Conservation (phyloP, 345 rosid genomes). For the Populus simonii region DNA sequence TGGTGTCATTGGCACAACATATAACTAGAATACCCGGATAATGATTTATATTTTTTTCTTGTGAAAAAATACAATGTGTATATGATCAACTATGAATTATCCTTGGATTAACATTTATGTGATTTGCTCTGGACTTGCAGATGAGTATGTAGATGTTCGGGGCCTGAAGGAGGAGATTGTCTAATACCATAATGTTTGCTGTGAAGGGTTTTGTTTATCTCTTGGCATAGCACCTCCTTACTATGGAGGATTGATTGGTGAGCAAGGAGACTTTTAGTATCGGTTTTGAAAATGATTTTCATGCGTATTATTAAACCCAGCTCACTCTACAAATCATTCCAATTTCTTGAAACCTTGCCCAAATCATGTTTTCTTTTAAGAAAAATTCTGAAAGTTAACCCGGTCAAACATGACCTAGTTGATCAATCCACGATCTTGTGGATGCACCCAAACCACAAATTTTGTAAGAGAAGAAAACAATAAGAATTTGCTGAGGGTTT, state of each 20-base stretch:
- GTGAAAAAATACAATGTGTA: neutral
- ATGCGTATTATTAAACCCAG: too few species aligned
- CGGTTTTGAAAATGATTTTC: too few species aligned
- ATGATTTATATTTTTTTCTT: neutral
- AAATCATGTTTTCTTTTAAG: too few species aligned
- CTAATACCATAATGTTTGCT: constrained; percentile 2
- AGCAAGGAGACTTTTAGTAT: neutral
- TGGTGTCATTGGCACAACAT: neutral
- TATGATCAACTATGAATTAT: neutral
- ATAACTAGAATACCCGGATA: neutral
- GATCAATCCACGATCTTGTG: too few species aligned
- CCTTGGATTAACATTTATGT: neutral
- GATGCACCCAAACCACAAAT: too few species aligned
- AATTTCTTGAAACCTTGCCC: too few species aligned
- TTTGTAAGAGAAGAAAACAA: too few species aligned
- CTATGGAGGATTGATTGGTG: neutral
- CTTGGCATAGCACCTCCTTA: neutral
- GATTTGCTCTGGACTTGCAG: constrained; percentile 20
- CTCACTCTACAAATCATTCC: too few species aligned
- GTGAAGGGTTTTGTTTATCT: neutral
- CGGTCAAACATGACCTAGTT: too few species aligned
- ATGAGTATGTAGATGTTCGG: constrained; percentile 39
- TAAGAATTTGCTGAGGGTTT: too few species aligned
- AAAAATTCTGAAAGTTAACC: too few species aligned
- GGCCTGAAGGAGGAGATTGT: constrained; percentile 31